These are phyloP conservation scores for Triangularia verruculosa DNA, from an alignment of 2,329 filamentous ascomycete species.

Conservation along the genomic window DNA sequence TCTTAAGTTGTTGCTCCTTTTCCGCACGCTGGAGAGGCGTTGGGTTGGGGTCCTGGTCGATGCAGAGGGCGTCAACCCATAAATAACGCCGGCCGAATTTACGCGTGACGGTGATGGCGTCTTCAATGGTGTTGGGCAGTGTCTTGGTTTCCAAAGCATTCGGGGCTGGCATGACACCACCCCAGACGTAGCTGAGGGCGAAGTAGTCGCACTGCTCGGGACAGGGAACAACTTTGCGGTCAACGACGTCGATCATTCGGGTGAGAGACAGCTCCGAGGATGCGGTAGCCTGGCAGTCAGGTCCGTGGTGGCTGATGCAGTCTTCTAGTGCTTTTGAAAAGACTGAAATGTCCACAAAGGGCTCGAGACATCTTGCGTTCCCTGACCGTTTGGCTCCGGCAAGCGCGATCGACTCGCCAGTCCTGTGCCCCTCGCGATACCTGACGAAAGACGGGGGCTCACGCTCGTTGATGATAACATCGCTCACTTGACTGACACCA, in stretches of 20 bases:
- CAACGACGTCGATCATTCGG: slow-evolving; percentile 5
- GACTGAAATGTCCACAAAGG: not conserved
- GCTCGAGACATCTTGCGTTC: not conserved
- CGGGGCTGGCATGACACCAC: not conserved
- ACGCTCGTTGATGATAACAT: not conserved
- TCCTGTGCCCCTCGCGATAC: not conserved
- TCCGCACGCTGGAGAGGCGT: slow-evolving; percentile 5
- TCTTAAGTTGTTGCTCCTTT: slow-evolving; percentile 14
- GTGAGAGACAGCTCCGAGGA: not conserved
- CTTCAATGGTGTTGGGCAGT: slow-evolving; percentile 16
- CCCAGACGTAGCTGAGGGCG: slow-evolving; percentile 9
- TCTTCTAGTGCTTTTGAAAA: not conserved
- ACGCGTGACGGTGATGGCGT: slow-evolving; percentile 12
- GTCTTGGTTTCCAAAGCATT: not conserved
- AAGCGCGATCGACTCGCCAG: not conserved
- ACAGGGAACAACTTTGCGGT: slow-evolving; percentile 1
- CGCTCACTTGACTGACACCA: not conserved
- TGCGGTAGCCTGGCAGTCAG: not conserved
- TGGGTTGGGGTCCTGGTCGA: slow-evolving; percentile 12
- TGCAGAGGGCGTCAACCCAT: slow-evolving; percentile 17
- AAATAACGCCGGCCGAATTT: slow-evolving; percentile 11
- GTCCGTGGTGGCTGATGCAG: not conserved
- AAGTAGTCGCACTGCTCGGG: slow-evolving; percentile 7
- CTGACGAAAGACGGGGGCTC: not conserved
- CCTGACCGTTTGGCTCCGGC: not conserved